phyloP scores from a whole-genome alignment of 768 basidiomycete species.

The Mycena alexandri region DNA sequence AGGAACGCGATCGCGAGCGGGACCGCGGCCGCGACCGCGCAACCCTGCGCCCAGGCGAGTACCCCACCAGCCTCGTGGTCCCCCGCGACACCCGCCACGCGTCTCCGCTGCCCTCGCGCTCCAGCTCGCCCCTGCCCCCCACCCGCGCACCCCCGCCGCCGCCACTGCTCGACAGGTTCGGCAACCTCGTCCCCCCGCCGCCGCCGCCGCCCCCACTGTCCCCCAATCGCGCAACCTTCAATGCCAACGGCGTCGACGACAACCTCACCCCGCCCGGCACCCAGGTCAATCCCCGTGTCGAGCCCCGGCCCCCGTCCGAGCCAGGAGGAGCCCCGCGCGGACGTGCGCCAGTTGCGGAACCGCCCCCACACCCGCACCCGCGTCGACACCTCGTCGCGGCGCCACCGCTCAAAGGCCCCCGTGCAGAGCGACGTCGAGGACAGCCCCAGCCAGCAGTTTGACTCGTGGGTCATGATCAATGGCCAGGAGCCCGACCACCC shows the following conservation, averaged over 20 bases:
- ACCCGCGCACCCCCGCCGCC: conserved; percentile 20
- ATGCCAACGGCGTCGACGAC: conserved; percentile 54
- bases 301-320: conserved; percentile 58
- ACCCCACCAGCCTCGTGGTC: conserved; percentile 41
- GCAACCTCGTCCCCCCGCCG: conserved; percentile 43
- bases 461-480: conserved; percentile 35
- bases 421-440: conserved; percentile 34
- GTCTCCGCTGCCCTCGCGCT: conserved; percentile 51
- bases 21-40: conserved; percentile 47
- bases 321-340: conserved; percentile 38
- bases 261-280: conserved; percentile 49
- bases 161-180: conserved; percentile 48
- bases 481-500: conserved; percentile 31
- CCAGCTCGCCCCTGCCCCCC: conserved; percentile 53
- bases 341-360: conserved; percentile 10
- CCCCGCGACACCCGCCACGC: conserved; percentile 49
- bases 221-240: conserved; percentile 57
- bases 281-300: conserved; percentile 56
- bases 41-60: conserved; percentile 19
- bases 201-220: conserved; percentile 60
- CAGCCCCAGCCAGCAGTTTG: conserved; percentile 26
- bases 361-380: conserved; percentile 17
- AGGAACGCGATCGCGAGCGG: conserved; percentile 56
- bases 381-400: conserved; percentile 19
- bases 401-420: conserved; percentile 34